Evolutionary conservation across 169 alveolate species (phyloP).

Genomic region (Amoebophrya sp.): DNA sequence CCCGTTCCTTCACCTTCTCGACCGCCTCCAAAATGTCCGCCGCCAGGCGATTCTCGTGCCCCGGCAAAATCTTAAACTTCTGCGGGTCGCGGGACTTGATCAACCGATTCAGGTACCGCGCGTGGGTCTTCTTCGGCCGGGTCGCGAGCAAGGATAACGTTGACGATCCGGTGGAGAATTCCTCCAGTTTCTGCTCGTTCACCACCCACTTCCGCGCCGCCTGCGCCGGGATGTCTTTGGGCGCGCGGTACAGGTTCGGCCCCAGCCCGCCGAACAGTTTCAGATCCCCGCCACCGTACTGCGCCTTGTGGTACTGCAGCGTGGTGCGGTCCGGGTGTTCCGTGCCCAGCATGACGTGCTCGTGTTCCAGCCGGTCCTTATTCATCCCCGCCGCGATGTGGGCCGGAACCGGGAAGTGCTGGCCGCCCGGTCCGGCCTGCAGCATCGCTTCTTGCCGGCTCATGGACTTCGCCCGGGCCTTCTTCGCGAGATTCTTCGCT

Average conservation of each 20-base stretch:
- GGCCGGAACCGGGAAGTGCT: too few species aligned
- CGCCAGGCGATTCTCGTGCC: background rate
- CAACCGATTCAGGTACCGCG: too few species aligned
- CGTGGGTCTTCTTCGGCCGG: too few species aligned
- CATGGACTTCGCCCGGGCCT: too few species aligned
- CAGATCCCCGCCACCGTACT: background rate
- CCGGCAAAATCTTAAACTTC: background rate
- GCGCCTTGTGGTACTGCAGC: background rate
- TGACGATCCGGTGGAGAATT: background rate
- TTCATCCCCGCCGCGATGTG: background rate
- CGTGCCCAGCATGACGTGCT: background rate
- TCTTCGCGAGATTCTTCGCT: too few species aligned
- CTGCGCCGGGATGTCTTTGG: background rate
- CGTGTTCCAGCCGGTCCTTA: background rate
- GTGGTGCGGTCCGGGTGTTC: background rate
- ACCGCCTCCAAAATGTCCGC: background rate
- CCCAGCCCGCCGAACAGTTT: background rate
- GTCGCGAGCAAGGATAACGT: too few species aligned
- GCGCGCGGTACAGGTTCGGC: background rate
- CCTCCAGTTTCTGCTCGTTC: background rate
- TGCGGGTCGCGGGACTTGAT: slow-evolving; percentile 13
- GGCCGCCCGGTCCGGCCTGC: too few species aligned
- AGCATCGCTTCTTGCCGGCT: too few species aligned
- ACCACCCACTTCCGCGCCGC: background rate
- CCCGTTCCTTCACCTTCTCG: background rate